These are phyloP conservation scores for Metschnikowia lochheadii DNA, from an alignment of 805 yeast species.

Conservation along the genomic window DNA sequence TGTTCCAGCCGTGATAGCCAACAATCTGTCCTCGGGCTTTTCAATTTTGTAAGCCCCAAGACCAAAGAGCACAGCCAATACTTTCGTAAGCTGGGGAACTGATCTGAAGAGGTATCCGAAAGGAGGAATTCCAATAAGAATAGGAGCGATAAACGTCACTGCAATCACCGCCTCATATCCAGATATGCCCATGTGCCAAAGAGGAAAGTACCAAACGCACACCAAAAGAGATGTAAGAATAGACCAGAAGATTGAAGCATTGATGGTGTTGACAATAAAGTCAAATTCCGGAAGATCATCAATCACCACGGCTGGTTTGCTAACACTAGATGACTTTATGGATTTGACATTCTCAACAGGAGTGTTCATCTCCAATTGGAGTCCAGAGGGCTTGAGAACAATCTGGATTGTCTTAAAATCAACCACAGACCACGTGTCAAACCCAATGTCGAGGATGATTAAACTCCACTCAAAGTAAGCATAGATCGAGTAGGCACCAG, in stretches of 20 bases:
- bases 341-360: neutral
- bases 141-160: conserved; percentile 54
- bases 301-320: conserved; percentile 2
- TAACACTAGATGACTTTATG: neutral
- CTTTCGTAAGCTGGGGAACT: conserved; percentile 52
- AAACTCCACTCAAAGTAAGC: conserved; percentile 95
- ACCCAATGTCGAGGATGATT: conserved; percentile 75
- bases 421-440: conserved; percentile 71
- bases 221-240: conserved; percentile 74
- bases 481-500: conserved; percentile 95
- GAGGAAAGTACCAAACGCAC: conserved; percentile 94
- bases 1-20: conserved; percentile 62
- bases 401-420: conserved; percentile 69
- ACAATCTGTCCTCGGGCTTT: conserved; percentile 67
- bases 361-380: conserved; percentile 1
- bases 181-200: conserved; percentile 97
- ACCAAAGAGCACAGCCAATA: conserved; percentile 57
- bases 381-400: conserved; percentile 5
- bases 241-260: conserved; percentile 83
- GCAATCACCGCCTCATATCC: conserved; percentile 79
- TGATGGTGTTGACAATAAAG: conserved; percentile 46
- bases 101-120: conserved; percentile 25
- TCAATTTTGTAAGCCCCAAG: conserved; percentile 69
- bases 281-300: conserved; percentile 35
- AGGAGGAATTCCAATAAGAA: conserved; percentile 44